Evolutionary conservation across 228 moss, liverwort and hornwort species (phyloP).

Genomic region (Sphagnum fallax): DNA sequence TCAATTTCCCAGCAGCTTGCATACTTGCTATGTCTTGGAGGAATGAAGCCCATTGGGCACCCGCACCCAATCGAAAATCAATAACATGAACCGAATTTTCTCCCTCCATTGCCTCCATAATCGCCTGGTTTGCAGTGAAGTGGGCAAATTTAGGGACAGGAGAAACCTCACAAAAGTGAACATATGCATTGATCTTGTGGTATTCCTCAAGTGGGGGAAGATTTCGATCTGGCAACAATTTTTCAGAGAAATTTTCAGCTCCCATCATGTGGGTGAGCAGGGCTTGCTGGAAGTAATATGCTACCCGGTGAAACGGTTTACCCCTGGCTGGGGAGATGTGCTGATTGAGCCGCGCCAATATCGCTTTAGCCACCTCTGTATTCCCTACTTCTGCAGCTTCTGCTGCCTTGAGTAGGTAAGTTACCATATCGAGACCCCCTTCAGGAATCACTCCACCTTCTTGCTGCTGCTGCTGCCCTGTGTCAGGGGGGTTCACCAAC

Average conservation of each 20-base stretch:
- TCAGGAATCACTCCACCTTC: slow-evolving; percentile 28
- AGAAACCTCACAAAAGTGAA: slow-evolving; percentile 48
- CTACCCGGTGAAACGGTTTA: slow-evolving; percentile 51
- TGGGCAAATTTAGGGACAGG: slow-evolving; percentile 50
- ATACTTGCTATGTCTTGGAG: slow-evolving; percentile 50
- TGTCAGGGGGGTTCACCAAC: slow-evolving; percentile 7
- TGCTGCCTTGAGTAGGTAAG: slow-evolving; percentile 41
- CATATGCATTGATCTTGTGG: slow-evolving; percentile 37
- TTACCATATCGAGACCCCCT: slow-evolving; percentile 28
- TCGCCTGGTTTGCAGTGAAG: slow-evolving; percentile 57
- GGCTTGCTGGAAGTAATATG: slow-evolving; percentile 47
- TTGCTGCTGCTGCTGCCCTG: slow-evolving; percentile 24
- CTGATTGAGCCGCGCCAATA: slow-evolving; percentile 72
- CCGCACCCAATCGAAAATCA: slow-evolving; percentile 55
- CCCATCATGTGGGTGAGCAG: slow-evolving; percentile 27
- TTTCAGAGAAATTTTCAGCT: slow-evolving; percentile 10
- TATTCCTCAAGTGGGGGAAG: slow-evolving; percentile 28
- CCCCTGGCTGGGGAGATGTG: slow-evolving; percentile 38
- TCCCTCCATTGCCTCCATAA: slow-evolving; percentile 41
- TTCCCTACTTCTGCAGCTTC: slow-evolving; percentile 48
- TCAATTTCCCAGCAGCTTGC: slow-evolving; percentile 18
- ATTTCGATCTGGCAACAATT: slow-evolving; percentile 16
- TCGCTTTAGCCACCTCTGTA: slow-evolving; percentile 44
- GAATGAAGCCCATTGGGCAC: slow-evolving; percentile 58
- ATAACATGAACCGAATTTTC: slow-evolving; percentile 47